These are phyloP conservation scores for Plantago elongata DNA, from an alignment of 257 asterid species.

Conservation along the genomic window DNA sequence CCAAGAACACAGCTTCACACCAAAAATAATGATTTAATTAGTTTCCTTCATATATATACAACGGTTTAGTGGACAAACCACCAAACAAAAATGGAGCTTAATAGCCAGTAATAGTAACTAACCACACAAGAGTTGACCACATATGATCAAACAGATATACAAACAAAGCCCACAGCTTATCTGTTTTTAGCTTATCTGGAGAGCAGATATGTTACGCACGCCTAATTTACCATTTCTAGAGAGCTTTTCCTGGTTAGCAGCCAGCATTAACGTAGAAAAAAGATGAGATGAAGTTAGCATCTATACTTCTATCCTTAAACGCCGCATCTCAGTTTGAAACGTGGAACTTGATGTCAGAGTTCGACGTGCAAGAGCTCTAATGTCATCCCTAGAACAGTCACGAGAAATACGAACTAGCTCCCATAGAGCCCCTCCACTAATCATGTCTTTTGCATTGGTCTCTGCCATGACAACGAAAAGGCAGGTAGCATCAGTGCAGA, in stretches of 20 bases:
- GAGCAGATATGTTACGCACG: constrained; percentile 12
- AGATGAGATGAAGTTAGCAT: constrained; percentile 14
- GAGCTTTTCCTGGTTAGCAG: constrained; percentile 23
- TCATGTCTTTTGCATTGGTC: constrained; percentile 82
- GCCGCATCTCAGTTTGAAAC: constrained; percentile 72
- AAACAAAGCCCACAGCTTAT: background rate
- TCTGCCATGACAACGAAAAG: constrained; percentile 38
- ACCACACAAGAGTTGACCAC: constrained; percentile 20
- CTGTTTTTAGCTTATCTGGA: background rate
- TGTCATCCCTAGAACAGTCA: constrained; percentile 95
- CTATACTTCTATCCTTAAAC: constrained; percentile 80
- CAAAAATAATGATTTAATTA: background rate
- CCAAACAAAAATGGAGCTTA: constrained; percentile 34
- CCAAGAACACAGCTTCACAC: constrained; percentile 9
- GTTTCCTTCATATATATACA: constrained; percentile 32
- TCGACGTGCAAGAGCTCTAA: constrained; percentile 84
- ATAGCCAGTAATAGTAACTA: constrained; percentile 17
- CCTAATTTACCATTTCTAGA: constrained; percentile 6
- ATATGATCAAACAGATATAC: background rate
- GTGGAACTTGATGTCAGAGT: constrained; percentile 84
- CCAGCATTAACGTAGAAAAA: constrained; percentile 6
- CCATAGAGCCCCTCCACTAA: constrained; percentile 96
- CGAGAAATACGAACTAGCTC: constrained; percentile 97
- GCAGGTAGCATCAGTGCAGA: constrained; percentile 7
- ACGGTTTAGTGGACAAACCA: constrained; percentile 18